Evolutionary conservation across 2,329 filamentous ascomycete genomes (phyloP), one percentile per base, ranked within the genome.

Genomic region (Claviceps maximensis): DNA sequence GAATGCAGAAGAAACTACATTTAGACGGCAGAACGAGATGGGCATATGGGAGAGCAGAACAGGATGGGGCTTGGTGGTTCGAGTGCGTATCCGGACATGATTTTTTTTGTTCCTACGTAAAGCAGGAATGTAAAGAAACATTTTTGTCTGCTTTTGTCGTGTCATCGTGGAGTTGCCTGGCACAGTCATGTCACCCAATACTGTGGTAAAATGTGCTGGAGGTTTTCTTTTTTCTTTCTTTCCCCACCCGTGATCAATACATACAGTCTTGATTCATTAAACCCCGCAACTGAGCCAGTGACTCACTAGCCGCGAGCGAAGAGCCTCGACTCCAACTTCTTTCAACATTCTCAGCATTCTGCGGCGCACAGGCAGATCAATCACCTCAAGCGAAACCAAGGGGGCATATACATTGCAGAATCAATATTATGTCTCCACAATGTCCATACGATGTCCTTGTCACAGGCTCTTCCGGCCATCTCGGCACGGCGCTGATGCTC

Each of bases 11-110:
- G 71, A 77, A 57, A 69, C 77, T 1, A 73, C 74, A 0, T 78
- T 80, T 53, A 61, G 76, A n/a, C 61, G 61, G 47, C 70, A 77
- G 61, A 79, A 75, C 23, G 72, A 71, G 15, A 66, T 79, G 59
- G 76, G 76, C 0, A 62, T 80, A 1, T 75, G 71, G 69, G 75
- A 79, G 60, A 75, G 72, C 33, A 64, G 65, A 55, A 70, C 67
- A 2, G 77, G 76, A 2, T 79, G 71, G 67, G 76, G 69, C 0
- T 64, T 80, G 31, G 71, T 77, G 15, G 66, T 77, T 23, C 44
- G 53, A 21, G 45, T 54, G 49, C n/a, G 2, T 27, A 50, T 54
- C 40, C 49, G 48, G 31, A 44, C 5, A 41, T 50, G 38, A 50
- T n/a, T 27, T 15, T 10, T 3, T 29, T 45, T 17, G 7, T 45